Evolutionary conservation across 495 filamentous ascomycete species (phyloP).

Genomic region (Neurospora sp.): DNA sequence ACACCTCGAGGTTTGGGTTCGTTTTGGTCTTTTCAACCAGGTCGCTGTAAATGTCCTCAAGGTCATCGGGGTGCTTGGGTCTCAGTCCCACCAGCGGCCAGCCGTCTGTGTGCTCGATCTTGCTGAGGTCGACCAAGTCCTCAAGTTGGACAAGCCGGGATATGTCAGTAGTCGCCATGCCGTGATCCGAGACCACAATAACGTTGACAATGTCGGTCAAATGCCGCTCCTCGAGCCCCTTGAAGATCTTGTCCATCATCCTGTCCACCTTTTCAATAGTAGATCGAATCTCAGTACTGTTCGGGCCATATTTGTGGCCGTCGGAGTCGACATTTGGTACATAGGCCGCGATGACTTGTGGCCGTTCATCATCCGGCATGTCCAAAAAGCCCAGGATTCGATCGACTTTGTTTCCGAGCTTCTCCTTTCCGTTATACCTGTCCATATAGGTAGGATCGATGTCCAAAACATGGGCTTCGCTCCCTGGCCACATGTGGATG

Average conservation of each 20-base stretch:
- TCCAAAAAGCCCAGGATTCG: slow-evolving; percentile 74
- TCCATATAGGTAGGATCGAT: slow-evolving; percentile 69
- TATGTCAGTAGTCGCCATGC: slow-evolving; percentile 86
- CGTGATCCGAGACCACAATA: slow-evolving; percentile 96
- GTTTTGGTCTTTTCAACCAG: slow-evolving; percentile 41
- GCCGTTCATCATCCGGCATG: slow-evolving; percentile 64
- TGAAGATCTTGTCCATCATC: slow-evolving; percentile 68
- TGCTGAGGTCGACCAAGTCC: slow-evolving; percentile 64
- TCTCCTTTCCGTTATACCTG: slow-evolving; percentile 69
- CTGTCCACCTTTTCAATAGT: slow-evolving; percentile 68
- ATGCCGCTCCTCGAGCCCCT: slow-evolving; percentile 69
- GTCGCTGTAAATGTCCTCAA: slow-evolving; percentile 42
- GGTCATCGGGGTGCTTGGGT: slow-evolving; percentile 53
- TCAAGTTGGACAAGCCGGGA: slow-evolving; percentile 87
- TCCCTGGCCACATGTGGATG: slow-evolving; percentile 98
- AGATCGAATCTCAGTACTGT: slow-evolving; percentile 75
- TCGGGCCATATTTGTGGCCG: slow-evolving; percentile 83
- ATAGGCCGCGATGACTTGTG: slow-evolving; percentile 88
- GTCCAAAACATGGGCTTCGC: slow-evolving; percentile 64
- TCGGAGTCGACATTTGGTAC: slow-evolving; percentile 82
- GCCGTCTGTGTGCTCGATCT: slow-evolving; percentile 79
- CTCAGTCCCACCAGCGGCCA: slow-evolving; percentile 90
- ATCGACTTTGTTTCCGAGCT: slow-evolving; percentile 60
- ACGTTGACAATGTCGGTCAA: slow-evolving; percentile 85
- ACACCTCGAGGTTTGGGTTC: slow-evolving; percentile 68